These are phyloP conservation scores for Jamesozyma hellenica DNA, from an alignment of 805 yeast genomes.

Conservation along the genomic window DNA sequence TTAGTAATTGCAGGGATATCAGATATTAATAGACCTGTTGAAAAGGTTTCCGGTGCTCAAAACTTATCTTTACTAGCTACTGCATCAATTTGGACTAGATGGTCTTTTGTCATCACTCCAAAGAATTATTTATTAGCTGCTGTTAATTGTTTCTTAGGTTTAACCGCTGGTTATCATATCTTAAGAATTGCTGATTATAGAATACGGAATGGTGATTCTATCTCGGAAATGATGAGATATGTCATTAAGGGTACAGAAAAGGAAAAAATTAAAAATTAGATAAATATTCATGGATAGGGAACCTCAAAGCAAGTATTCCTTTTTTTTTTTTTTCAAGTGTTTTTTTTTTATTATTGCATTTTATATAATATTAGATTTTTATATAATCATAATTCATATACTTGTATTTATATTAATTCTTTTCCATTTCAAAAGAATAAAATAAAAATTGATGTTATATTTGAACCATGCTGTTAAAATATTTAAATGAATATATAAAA, in stretches of 20 bases:
- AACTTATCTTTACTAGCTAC: slow-evolving; percentile 71
- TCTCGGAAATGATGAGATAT: slow-evolving; percentile 46
- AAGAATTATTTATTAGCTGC: slow-evolving; percentile 81
- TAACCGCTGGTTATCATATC: slow-evolving; percentile 83
- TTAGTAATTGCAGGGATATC: slow-evolving; percentile 85
- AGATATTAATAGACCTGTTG: slow-evolving; percentile 87
- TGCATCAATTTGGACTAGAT: slow-evolving; percentile 95
- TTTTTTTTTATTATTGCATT: no score
- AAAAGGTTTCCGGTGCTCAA: slow-evolving; percentile 74
- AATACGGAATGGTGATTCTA: slow-evolving; percentile 50
- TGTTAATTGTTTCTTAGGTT: slow-evolving; percentile 87
- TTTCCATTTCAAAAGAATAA: no score
- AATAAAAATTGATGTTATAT: no score
- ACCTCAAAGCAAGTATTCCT: no score
- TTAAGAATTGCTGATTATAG: slow-evolving; percentile 64
- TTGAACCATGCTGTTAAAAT: no score
- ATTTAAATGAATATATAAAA: no score
- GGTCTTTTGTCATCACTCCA: slow-evolving; percentile 92
- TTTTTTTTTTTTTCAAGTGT: no score
- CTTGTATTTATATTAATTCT: no score
- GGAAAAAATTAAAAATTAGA: neutral
- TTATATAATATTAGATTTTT: no score
- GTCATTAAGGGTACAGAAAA: slow-evolving; percentile 39
- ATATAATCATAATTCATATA: no score
- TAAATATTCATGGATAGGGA: neutral